phyloP scores from a whole-genome alignment of 1,284 basidiomycete species.

The Exobasidium cylindrosporum region DNA sequence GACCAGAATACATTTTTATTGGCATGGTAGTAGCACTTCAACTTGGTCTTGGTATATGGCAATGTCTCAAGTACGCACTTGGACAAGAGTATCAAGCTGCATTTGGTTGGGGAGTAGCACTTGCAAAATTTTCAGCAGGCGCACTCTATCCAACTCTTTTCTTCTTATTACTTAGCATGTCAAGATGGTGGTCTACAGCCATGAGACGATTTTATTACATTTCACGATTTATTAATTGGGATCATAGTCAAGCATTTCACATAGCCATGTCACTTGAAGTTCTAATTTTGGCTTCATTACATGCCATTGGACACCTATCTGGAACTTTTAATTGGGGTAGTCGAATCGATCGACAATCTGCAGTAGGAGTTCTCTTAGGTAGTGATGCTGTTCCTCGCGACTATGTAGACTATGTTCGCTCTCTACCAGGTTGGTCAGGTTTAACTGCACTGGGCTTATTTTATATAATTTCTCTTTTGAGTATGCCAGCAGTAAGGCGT shows the following conservation, averaged over 20 bases:
- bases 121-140: conserved; percentile 18
- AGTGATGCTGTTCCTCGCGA: not conserved
- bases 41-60: conserved; percentile 19
- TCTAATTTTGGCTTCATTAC: conserved; percentile 8
- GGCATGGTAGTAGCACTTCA: conserved; percentile 9
- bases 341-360: conserved; percentile 6
- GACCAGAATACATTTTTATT: conserved; percentile 11
- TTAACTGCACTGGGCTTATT: conserved; percentile 11
- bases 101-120: conserved; percentile 20
- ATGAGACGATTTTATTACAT: conserved; percentile 4
- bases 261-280: conserved; percentile 3
- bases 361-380: conserved; percentile 5
- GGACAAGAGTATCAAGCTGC: not conserved
- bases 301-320: conserved; percentile 18
- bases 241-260: conserved; percentile 12
- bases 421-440: conserved; percentile 12
- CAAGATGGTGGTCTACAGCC: conserved; percentile 3
- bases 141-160: conserved; percentile 20
- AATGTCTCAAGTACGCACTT: conserved; percentile 14
- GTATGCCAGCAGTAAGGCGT: conserved; percentile 7
- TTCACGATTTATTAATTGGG: conserved; percentile 16
- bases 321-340: conserved; percentile 16
- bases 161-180: conserved; percentile 18
- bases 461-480: conserved; percentile 10
- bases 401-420: conserved; percentile 9